Evolutionary conservation across 1,284 basidiomycete species (phyloP), one percentile per base, ranked within the genome.

Genomic region (Papiliotrema laurentii): DNA sequence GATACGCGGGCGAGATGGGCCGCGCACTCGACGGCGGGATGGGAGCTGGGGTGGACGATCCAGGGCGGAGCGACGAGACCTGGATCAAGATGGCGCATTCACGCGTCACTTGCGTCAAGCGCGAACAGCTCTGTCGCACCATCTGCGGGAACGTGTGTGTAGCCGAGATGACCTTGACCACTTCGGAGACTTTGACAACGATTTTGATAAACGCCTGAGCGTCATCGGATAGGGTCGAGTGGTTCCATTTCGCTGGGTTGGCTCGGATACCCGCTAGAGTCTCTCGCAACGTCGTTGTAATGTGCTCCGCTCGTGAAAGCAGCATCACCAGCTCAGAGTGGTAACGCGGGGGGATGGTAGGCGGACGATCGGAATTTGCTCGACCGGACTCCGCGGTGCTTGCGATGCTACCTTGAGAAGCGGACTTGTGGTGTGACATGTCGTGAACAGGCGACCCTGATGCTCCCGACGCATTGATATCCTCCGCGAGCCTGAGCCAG

Each of bases 401-500:
- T 44, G 50, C 35, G 7, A 48, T 34, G 21, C 57, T 59, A 10
- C 50, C 43, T 40, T 57, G 54, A 3, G 63, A 64, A 16, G 22
- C 25, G 5, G 48, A 45, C 33, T 59, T 61, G 27, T 18, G 11
- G 33, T 61, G 59, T n/a, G n/a, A n/a, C 2, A 27, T 45, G 10
- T 6, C 50, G 49, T 38, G 31, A 35, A 27, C 22, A 43, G 41
- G 53, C 56, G 16, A 50, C 47, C 31, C 57, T 28, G 38, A 53
- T 41, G 36, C 18, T 14, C 22, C 21, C 13, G 56, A 47, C 5
- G 66, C 66, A 14, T 68, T 69, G 18, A 78, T 59, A 47, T 75
- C 73, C 51, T 77, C 74, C 22, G 75, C 71, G 7, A 78, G 62
- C 50, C 74, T 68, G 13, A 74, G 61, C 71, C 76, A 78, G 3